Conservation (phyloP, 1,284 basidiomycete species). For the Rhodotorula sp. region DNA sequence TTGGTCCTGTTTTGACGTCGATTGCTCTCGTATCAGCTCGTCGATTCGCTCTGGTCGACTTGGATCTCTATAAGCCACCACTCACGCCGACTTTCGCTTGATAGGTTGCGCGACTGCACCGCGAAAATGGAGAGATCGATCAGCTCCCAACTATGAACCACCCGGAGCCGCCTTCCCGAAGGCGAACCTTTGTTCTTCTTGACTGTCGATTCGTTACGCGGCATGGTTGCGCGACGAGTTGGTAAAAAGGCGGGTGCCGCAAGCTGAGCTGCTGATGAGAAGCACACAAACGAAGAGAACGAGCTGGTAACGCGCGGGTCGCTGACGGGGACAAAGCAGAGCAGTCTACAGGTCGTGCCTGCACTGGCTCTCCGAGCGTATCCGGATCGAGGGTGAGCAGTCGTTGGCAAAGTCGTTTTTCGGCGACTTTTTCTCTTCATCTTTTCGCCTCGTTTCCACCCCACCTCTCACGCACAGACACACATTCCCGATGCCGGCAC, state of each 20-base stretch:
- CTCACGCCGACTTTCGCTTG: conserved; percentile 9
- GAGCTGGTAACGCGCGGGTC: background rate
- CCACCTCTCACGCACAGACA: background rate
- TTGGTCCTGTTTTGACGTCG: background rate
- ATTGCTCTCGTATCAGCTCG: background rate
- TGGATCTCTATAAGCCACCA: no score
- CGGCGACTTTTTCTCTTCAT: background rate
- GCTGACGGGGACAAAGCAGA: background rate
- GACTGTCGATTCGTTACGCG: conserved; percentile 17
- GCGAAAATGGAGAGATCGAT: background rate
- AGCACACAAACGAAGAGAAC: background rate
- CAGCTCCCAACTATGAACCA: background rate
- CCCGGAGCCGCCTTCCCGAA: background rate
- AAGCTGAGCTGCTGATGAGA: background rate
- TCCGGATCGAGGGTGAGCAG: no score
- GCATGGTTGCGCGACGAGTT: conserved; percentile 10
- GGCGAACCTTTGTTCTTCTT: conserved; percentile 23
- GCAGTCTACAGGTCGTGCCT: no score
- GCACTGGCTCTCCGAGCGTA: no score
- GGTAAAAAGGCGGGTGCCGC: background rate
- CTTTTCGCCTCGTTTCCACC: background rate
- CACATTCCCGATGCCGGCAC: background rate
- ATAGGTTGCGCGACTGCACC: background rate
- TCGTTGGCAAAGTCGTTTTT: background rate
- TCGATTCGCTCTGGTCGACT: background rate